Percentiles rank a stretch among this genome's conserved stretches.
Evolutionary conservation across 2,329 filamentous ascomycete genomes (phyloP).

Genomic region (Akanthomyces dipterigenus): DNA sequence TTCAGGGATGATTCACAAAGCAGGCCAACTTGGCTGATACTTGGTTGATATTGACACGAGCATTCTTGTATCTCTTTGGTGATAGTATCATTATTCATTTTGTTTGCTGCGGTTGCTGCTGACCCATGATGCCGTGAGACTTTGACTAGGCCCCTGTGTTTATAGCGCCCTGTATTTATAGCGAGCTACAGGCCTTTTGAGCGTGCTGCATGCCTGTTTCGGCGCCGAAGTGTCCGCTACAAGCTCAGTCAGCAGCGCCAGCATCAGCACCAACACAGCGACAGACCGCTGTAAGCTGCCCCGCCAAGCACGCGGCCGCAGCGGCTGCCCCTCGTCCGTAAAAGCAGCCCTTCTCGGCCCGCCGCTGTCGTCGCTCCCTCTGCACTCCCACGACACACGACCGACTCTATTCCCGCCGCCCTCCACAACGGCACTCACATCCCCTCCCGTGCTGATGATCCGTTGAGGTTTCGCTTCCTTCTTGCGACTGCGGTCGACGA

Average conservation of each 20-base stretch:
- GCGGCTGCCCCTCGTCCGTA: neutral
- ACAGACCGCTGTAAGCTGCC: neutral
- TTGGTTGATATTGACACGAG: no score
- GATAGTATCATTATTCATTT: neutral
- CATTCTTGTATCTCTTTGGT: no score
- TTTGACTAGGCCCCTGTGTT: no score
- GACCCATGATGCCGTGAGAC: no score
- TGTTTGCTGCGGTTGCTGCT: no score
- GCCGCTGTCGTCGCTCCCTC: neutral
- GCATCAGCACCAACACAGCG: no score
- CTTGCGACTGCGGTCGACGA: constrained; percentile 3
- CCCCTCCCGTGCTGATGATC: neutral
- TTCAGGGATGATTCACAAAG: neutral
- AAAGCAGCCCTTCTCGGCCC: neutral
- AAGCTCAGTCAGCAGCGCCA: neutral
- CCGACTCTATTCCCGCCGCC: neutral
- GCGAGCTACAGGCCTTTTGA: neutral
- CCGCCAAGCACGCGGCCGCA: neutral
- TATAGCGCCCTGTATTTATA: no score
- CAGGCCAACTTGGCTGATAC: no score
- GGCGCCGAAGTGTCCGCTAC: neutral
- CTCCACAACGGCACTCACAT: neutral
- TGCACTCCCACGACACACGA: neutral
- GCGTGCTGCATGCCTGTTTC: neutral
- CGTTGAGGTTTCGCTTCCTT: neutral